These are phyloP conservation scores for Takakia lepidozioides DNA, from an alignment of 225 moss, liverwort and hornwort species.

Conservation along the genomic window DNA sequence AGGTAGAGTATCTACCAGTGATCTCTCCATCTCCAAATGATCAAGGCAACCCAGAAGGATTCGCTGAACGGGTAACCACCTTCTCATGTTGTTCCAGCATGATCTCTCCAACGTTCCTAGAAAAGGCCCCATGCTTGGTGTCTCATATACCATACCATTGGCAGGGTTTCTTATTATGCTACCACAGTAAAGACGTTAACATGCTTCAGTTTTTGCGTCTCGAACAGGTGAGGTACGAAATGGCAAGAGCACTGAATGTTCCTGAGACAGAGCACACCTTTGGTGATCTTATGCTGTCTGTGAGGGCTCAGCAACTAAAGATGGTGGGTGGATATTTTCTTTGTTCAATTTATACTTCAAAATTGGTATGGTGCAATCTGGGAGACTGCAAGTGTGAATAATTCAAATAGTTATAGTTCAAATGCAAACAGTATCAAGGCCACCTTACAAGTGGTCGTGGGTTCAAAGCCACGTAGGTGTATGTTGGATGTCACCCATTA, in stretches of 20 bases:
- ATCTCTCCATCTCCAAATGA: conserved; percentile 67
- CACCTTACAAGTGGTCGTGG: too few relatives aligned
- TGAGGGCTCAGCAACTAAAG: conserved; percentile 56
- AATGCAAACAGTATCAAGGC: too few relatives aligned
- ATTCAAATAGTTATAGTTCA: neutral
- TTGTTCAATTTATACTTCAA: too few relatives aligned
- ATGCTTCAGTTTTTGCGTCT: neutral
- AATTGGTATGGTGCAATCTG: too few relatives aligned
- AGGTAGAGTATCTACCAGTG: conserved; percentile 91
- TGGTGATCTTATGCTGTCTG: conserved; percentile 79
- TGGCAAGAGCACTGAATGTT: conserved; percentile 75
- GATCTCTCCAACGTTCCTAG: neutral
- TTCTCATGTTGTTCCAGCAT: neutral
- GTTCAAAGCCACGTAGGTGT: too few relatives aligned
- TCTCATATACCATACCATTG: too few relatives aligned
- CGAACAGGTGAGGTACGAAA: conserved; percentile 58
- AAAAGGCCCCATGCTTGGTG: neutral
- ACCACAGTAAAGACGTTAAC: neutral
- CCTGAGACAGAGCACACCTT: conserved; percentile 89
- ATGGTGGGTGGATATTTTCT: too few relatives aligned
- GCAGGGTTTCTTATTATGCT: neutral
- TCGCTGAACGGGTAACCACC: conserved; percentile 60
- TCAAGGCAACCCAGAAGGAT: conserved; percentile 46
- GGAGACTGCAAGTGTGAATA: too few relatives aligned
- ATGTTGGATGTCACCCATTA: too few relatives aligned